These are phyloP conservation scores for Phytophthora podocarpi DNA, from an alignment of 352 stramenopile genomes.

Conservation along the genomic window DNA sequence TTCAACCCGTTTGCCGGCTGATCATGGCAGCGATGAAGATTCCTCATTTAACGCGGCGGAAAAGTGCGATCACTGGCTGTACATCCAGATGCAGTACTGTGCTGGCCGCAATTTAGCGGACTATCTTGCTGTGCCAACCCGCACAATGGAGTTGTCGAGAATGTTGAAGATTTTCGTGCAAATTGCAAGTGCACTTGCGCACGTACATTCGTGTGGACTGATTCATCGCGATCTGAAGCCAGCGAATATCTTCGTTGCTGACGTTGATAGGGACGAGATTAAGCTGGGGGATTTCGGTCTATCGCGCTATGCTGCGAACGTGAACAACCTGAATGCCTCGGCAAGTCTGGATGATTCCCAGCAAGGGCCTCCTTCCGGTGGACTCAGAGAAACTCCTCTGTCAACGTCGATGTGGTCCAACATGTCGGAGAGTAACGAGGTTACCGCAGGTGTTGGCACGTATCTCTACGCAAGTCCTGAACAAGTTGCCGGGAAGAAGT, in stretches of 20 bases:
- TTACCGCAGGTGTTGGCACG: conserved; percentile 89
- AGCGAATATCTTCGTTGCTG: conserved; percentile 92
- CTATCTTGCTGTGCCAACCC: conserved; percentile 73
- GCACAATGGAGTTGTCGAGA: conserved; percentile 75
- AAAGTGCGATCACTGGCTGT: conserved; percentile 88
- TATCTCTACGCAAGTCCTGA: conserved; percentile 92
- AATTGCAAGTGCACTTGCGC: conserved; percentile 88
- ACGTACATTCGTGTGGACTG: conserved; percentile 89
- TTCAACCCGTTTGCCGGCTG: conserved; percentile 14
- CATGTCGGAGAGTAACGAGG: conserved; percentile 78
- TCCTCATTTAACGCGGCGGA: conserved; percentile 54
- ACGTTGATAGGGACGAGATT: conserved; percentile 84
- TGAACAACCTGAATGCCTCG: conserved; percentile 69
- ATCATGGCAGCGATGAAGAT: conserved; percentile 43
- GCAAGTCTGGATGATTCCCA: conserved; percentile 43
- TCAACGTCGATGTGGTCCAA: conserved; percentile 74
- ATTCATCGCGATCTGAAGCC: conserved; percentile 94
- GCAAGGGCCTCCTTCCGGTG: conserved; percentile 23
- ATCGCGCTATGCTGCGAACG: conserved; percentile 82
- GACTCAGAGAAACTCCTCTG: conserved; percentile 35
- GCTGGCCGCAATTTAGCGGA: conserved; percentile 85
- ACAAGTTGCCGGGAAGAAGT: conserved; percentile 90
- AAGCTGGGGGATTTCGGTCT: conserved; percentile 92
- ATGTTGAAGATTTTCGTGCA: conserved; percentile 90
- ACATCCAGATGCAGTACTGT: conserved; percentile 95